Percentiles rank a stretch among this genome's conserved stretches.
Conservation (phyloP, 768 basidiomycete species). For the Collybiopsis luxurians region DNA sequence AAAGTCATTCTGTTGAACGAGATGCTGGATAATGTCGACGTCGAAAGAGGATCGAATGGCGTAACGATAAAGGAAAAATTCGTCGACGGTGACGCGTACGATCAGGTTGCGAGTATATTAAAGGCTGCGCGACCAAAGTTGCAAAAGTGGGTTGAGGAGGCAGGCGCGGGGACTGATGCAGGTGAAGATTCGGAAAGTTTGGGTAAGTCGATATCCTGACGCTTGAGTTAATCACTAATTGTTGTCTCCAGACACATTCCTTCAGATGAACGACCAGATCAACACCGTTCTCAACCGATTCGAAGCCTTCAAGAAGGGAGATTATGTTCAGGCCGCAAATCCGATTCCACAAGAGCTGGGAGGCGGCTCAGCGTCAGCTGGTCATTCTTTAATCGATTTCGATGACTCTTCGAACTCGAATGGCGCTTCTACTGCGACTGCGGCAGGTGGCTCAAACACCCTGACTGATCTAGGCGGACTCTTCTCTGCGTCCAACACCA, state of each 20-base stretch:
- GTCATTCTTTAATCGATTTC: constrained; percentile 72
- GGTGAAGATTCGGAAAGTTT: constrained; percentile 87
- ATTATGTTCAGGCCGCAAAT: constrained; percentile 66
- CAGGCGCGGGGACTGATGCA: constrained; percentile 75
- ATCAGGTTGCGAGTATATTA: constrained; percentile 90
- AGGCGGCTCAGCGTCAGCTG: constrained; percentile 16
- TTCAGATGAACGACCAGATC: constrained; percentile 97
- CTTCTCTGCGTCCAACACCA: neutral
- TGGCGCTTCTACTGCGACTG: constrained; percentile 15
- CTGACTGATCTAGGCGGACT: constrained; percentile 1
- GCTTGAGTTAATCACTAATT: neutral
- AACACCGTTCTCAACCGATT: constrained; percentile 89
- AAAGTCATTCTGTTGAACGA: constrained; percentile 96
- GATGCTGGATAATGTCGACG: constrained; percentile 91
- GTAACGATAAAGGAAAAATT: constrained; percentile 53
- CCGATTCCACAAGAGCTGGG: constrained; percentile 62
- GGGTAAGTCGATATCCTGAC: constrained; percentile 44
- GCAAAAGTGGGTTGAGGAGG: constrained; percentile 97
- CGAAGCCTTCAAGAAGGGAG: constrained; percentile 91
- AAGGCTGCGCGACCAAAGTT: constrained; percentile 85
- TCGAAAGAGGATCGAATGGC: constrained; percentile 37
- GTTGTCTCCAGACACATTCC: constrained; percentile 67
- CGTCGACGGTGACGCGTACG: constrained; percentile 88
- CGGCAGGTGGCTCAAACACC: constrained; percentile 54
- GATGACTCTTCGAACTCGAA: constrained; percentile 45